Evolutionary conservation across 768 basidiomycete species (phyloP).

Genomic region (Xerocomus brunneocitrinus): DNA sequence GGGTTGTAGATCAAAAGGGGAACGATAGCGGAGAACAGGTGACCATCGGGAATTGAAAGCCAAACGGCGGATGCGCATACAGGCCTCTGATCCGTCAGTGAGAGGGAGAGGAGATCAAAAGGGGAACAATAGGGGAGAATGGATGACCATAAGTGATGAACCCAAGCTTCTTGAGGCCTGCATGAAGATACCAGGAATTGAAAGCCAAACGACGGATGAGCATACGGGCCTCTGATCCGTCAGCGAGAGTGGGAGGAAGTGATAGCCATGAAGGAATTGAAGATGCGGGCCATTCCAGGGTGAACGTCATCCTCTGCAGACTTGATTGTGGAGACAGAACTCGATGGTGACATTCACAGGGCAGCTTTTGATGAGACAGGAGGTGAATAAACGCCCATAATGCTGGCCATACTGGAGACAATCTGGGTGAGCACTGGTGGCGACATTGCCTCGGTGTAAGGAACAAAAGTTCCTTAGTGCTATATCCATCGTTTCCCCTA

Average conservation of each 20-base stretch:
- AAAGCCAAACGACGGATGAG: constrained; percentile 89
- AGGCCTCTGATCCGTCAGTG: too few species aligned
- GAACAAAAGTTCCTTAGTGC: too few species aligned
- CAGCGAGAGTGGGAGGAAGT: constrained; percentile 66
- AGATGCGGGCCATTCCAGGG: constrained; percentile 64
- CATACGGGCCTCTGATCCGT: constrained; percentile 78
- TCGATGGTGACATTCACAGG: constrained; percentile 30
- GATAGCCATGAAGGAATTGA: constrained; percentile 75
- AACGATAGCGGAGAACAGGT: constrained; percentile 87
- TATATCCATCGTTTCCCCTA: too few species aligned
- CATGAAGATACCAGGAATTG: constrained; percentile 89
- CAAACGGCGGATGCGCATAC: too few species aligned
- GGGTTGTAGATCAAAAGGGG: constrained; percentile 90
- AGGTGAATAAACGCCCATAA: constrained; percentile 75
- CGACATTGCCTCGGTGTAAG: constrained; percentile 69
- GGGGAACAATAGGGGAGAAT: constrained; percentile 89
- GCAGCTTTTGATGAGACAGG: constrained; percentile 26
- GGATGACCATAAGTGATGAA: too few species aligned
- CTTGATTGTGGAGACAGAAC: constrained; percentile 24
- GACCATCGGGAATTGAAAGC: too few species aligned
- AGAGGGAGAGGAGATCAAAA: too few species aligned
- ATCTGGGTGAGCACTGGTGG: constrained; percentile 91
- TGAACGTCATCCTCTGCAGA: constrained; percentile 44
- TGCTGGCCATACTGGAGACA: constrained; percentile 88
- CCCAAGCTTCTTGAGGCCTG: constrained; percentile 84